These are phyloP conservation scores for Mycena crocata DNA, from an alignment of 768 basidiomycete species.

Conservation along the genomic window DNA sequence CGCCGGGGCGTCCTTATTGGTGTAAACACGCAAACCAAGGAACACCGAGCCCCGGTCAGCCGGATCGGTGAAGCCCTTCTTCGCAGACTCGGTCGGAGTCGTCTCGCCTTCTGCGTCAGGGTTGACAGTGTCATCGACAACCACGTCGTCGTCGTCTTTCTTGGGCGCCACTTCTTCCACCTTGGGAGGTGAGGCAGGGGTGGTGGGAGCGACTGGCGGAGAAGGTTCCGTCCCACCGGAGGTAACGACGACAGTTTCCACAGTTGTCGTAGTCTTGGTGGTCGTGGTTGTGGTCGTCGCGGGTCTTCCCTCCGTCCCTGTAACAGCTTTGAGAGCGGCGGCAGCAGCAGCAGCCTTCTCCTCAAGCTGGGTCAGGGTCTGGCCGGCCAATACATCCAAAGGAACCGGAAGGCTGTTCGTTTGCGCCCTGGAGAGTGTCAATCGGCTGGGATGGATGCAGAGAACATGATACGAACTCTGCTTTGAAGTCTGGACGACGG, in stretches of 20 bases:
- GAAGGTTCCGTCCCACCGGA: background rate
- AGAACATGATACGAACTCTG: slow-evolving; percentile 22
- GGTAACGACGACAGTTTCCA: slow-evolving; percentile 8
- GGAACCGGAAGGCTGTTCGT: slow-evolving; percentile 33
- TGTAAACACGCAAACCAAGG: slow-evolving; percentile 36
- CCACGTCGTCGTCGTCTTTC: background rate
- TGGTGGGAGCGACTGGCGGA: background rate
- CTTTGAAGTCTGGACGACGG: slow-evolving; percentile 32
- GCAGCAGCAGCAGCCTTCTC: slow-evolving; percentile 30
- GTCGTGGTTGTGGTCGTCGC: slow-evolving; percentile 20
- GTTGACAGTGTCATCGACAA: background rate
- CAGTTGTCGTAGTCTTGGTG: slow-evolving; percentile 12
- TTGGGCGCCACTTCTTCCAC: background rate
- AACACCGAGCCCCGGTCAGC: slow-evolving; percentile 27
- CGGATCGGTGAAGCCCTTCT: slow-evolving; percentile 11
- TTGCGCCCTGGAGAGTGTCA: slow-evolving; percentile 2
- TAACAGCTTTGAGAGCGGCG: slow-evolving; percentile 5
- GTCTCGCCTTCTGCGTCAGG: background rate
- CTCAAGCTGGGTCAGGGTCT: slow-evolving; percentile 36
- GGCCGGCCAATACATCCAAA: slow-evolving; percentile 35
- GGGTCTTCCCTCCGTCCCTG: background rate
- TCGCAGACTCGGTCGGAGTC: background rate
- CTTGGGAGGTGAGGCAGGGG: background rate
- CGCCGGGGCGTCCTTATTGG: slow-evolving; percentile 27
- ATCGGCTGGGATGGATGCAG: background rate